Conservation (phyloP, 1,284 basidiomycete species). For the Cutaneotrichosporon sp. region DNA sequence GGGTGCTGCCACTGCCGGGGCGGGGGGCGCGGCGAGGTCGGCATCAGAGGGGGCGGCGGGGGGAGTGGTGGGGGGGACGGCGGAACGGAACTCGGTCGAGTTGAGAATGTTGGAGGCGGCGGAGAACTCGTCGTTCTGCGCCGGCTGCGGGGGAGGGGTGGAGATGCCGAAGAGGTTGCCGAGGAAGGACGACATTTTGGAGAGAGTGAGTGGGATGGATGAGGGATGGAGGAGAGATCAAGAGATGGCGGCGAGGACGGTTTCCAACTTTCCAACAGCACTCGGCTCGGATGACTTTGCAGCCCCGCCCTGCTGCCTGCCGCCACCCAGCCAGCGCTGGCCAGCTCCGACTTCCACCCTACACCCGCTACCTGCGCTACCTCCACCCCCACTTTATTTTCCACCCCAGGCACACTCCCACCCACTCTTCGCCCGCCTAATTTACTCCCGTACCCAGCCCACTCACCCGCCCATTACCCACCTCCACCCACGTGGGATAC, state of each 20-base stretch:
- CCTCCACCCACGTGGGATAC: not conserved
- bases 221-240: not conserved
- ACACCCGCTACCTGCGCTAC: not conserved
- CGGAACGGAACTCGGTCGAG: constrained; percentile 43
- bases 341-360: not conserved
- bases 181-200: constrained; percentile 51
- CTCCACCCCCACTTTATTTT: not conserved
- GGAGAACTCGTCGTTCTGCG: constrained; percentile 20
- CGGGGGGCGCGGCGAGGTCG: constrained; percentile 14
- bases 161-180: constrained; percentile 41
- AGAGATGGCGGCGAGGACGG: not conserved
- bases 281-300: not conserved
- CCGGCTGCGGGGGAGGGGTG: constrained; percentile 20
- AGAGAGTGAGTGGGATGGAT: constrained; percentile 3
- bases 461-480: too few relatives aligned
- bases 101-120: constrained; percentile 48
- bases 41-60: constrained; percentile 18
- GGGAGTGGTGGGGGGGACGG: constrained; percentile 26
- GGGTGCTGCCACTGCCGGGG: constrained; percentile 29
- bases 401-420: not conserved
- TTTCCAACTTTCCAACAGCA: constrained; percentile 1
- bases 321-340: not conserved
- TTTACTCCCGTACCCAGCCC: too few relatives aligned
- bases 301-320: not conserved
- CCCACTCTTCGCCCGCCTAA: not conserved